phyloP scores from a whole-genome alignment of 176 grass and related monocot species.

The Eleusine indica region DNA sequence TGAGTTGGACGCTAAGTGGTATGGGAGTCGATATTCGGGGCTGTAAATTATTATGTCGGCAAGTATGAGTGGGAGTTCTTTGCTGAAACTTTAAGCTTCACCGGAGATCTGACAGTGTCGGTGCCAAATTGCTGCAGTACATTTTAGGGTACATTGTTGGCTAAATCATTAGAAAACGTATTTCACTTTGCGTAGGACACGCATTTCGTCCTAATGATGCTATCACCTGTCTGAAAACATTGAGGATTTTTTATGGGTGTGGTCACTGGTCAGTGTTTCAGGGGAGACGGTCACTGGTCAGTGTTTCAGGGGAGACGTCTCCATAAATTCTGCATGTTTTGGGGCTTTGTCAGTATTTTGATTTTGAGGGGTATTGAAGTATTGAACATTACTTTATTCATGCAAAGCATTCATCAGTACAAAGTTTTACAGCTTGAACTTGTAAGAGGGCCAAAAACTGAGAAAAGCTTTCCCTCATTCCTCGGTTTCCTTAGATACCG shows the following conservation, averaged over 20 bases:
- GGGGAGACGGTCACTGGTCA: slow-evolving; percentile 17
- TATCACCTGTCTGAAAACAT: background rate
- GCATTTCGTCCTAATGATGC: slow-evolving; percentile 16
- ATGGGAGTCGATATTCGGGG: slow-evolving; percentile 1
- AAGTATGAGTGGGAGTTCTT: slow-evolving; percentile 26
- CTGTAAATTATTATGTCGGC: slow-evolving; percentile 40
- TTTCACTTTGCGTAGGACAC: slow-evolving; percentile 34
- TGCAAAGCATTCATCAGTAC: slow-evolving; percentile 1
- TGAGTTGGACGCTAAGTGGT: background rate
- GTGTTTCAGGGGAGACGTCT: slow-evolving; percentile 39
- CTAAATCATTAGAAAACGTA: slow-evolving; percentile 29
- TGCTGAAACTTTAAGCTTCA: slow-evolving; percentile 36
- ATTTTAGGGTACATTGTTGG: slow-evolving; percentile 7
- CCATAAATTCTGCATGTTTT: slow-evolving; percentile 50
- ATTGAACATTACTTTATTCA: slow-evolving; percentile 8
- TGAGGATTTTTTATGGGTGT: background rate
- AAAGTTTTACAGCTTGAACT: background rate
- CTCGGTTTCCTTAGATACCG: slow-evolving; percentile 3
- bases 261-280: slow-evolving; percentile 32
- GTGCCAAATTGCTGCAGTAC: slow-evolving; percentile 34
- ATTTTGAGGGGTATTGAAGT: background rate
- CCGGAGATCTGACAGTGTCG: slow-evolving; percentile 35
- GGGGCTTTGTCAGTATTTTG: slow-evolving; percentile 16
- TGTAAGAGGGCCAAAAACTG: background rate
- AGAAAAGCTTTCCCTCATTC: background rate